Base-by-base conservation (phyloP, 1,284 basidiomycete genomes). In the Ustilago curta region DNA sequence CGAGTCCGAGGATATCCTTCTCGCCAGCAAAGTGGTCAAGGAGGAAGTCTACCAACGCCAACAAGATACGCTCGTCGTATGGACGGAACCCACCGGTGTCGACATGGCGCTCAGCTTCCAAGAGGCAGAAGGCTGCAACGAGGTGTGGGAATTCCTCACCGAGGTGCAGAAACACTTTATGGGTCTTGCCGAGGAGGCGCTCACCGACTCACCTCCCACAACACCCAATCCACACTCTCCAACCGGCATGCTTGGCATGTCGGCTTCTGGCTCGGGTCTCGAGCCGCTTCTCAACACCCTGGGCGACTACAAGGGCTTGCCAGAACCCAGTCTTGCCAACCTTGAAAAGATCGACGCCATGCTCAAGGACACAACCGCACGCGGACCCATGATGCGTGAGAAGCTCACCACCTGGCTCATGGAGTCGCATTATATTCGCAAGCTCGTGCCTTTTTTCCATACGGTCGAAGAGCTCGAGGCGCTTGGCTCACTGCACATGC, bases 21-120 rank as follows among this genome's bases (percentile, higher is more conserved):
- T 84, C 5, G 69, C 77, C 0, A 78, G 78, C 56, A 74, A 77
- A 18, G 83, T 84, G 2, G 80, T 81, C 42, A 77, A 78, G 42
- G 83, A 84, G 48, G 83, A 84, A 50, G 82, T 84, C 47, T 84
- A 84, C 44, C 83, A 84, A 44, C 70, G 82, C 19, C 83, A 84
- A 60, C 82, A 84, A 44, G 96, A 98, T 77, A 99, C 97, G 2
- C 89, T 99, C 48, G 97, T 99, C 72, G 96, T 99, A 14, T 99
- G 96, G 96, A 99, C 96, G 1, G 96, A 98, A 84, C 93, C 93
- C 0, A 91, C 94, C 75, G 93, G 94, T 25, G 90, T 92, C 25
- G 96, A 99, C 86, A 95, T 97, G 85, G 97, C 97, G 3, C 88
- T 99, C 53, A 97, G 94, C 76, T 99, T 99, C 82, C 96, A 98